Conservation (phyloP, 23 red algal species). For the Cyanidiococcus yangmingshanensis region DNA sequence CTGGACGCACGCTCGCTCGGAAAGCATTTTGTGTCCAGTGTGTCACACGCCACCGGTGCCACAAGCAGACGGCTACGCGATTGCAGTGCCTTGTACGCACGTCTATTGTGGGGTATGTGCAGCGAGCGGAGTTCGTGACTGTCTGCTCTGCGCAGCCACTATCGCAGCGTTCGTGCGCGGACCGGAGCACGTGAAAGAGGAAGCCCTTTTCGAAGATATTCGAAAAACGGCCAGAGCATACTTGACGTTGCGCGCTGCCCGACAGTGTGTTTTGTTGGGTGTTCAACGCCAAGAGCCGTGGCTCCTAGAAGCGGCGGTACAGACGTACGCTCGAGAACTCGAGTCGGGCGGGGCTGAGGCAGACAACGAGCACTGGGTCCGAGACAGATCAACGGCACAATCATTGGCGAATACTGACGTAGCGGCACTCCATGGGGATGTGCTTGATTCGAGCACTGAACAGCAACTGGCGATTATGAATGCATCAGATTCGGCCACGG, state of each 20-base stretch:
- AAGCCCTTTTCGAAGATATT: neutral
- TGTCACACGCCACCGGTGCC: constrained; percentile 13
- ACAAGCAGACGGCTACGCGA: neutral
- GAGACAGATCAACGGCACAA: no score
- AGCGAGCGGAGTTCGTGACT: neutral
- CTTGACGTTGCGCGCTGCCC: constrained; percentile 1
- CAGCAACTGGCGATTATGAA: neutral
- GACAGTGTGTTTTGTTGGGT: neutral
- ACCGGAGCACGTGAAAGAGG: neutral
- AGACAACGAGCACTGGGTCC: no score
- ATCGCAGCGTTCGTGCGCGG: neutral
- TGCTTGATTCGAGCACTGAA: neutral
- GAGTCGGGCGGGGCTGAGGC: neutral
- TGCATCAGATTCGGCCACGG: neutral
- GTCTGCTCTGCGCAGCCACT: neutral
- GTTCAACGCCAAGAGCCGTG: neutral
- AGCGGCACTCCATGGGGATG: neutral
- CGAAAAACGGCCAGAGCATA: neutral
- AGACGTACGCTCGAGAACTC: neutral
- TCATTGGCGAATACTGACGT: neutral
- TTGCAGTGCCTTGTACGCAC: constrained; percentile 3
- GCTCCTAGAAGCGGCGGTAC: neutral
- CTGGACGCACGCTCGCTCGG: neutral
- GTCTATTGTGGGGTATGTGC: neutral
- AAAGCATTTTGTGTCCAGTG: constrained; percentile 10